Conservation (phyloP, 495 filamentous ascomycete species). For the Penicillium flavigenum region DNA sequence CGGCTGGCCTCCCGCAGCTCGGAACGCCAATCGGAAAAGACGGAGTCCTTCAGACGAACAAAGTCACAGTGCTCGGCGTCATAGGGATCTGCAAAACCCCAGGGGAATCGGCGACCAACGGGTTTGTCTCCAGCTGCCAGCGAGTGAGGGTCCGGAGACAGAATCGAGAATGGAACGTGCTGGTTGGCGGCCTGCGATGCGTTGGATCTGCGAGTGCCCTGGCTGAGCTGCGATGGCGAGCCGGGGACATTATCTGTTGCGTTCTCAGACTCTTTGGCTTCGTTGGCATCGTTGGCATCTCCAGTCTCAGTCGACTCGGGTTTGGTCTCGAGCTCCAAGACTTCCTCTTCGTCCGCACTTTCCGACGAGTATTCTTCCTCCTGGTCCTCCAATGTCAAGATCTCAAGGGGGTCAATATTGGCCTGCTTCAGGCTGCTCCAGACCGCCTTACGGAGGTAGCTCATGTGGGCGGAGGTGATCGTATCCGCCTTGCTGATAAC, state of each 20-base stretch:
- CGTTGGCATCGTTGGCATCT: conserved; percentile 25
- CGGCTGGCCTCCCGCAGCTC: conserved; percentile 90
- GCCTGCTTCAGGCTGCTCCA: conserved; percentile 83
- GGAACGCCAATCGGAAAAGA: conserved; percentile 89
- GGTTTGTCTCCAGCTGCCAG: conserved; percentile 54
- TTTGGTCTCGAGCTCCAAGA: conserved; percentile 27
- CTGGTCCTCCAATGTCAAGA: conserved; percentile 73
- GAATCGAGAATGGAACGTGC: conserved; percentile 81
- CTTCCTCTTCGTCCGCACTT: conserved; percentile 54
- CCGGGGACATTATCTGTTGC: conserved; percentile 3
- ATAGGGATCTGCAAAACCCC: conserved; percentile 94
- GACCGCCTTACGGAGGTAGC: conserved; percentile 85
- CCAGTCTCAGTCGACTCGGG: conserved; percentile 32
- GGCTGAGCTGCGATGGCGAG: conserved; percentile 16
- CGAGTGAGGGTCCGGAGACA: conserved; percentile 90
- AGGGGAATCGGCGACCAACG: conserved; percentile 84
- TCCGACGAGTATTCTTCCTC: conserved; percentile 62
- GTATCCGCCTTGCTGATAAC: conserved; percentile 98
- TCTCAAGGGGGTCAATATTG: conserved; percentile 85
- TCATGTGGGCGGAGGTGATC: conserved; percentile 90
- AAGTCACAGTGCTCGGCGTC: conserved; percentile 93
- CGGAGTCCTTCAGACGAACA: conserved; percentile 80
- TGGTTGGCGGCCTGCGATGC: conserved; percentile 28
- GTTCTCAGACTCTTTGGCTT: conserved; percentile 9
- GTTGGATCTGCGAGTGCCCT: conserved; percentile 27